Evolutionary conservation across 768 basidiomycete genomes (phyloP).

Genomic region (Suillus bovinus): DNA sequence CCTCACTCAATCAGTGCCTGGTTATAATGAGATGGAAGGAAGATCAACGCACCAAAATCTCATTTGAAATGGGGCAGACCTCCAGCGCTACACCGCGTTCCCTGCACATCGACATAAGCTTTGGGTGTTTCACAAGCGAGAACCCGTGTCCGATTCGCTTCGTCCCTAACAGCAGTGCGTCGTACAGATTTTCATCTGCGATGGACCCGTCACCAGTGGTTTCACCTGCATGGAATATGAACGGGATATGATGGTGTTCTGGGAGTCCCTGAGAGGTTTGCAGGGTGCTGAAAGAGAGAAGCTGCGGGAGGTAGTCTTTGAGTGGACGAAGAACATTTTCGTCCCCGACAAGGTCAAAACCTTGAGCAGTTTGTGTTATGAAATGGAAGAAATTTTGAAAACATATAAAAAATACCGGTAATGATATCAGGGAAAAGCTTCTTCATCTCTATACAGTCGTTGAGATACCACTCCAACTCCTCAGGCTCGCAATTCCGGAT

Average conservation of each 20-base stretch:
- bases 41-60: constrained; percentile 56
- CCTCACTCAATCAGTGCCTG: not conserved
- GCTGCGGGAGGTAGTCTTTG: constrained; percentile 58
- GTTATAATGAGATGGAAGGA: not conserved
- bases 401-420: constrained; percentile 45
- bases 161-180: constrained; percentile 76
- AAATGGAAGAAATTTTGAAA: constrained; percentile 2
- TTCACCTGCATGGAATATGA: constrained; percentile 81
- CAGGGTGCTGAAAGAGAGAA: constrained; percentile 58
- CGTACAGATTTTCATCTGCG: constrained; percentile 74
- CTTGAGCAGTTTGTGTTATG: constrained; percentile 32
- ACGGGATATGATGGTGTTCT: constrained; percentile 53
- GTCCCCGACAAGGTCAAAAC: constrained; percentile 81
- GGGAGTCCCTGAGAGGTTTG: constrained; percentile 53
- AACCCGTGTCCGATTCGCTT: constrained; percentile 84
- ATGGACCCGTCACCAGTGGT: constrained; percentile 74
- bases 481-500: constrained; percentile 55
- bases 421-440: constrained; percentile 74
- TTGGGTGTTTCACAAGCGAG: constrained; percentile 77
- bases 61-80: constrained; percentile 82
- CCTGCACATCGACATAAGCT: constrained; percentile 65
- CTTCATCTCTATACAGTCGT: constrained; percentile 74
- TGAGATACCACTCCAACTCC: constrained; percentile 63
- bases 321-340: constrained; percentile 64
- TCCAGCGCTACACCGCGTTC: constrained; percentile 67